phyloP scores from a whole-genome alignment of 1,139 yeast genomes.

The Saccharomyces hybrid region DNA sequence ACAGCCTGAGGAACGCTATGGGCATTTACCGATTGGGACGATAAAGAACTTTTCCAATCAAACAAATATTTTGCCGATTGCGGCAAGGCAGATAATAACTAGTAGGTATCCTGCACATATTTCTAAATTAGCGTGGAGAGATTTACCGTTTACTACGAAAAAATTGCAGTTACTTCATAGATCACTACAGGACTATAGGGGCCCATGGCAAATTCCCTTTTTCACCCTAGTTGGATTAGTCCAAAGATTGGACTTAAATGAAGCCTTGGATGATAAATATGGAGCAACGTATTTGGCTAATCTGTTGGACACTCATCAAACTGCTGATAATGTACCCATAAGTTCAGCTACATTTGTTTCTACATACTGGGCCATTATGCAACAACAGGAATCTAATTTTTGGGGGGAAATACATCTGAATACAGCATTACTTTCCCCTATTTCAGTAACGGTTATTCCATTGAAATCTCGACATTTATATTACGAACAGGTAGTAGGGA shows the following conservation, averaged over 20 bases:
- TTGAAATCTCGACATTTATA: conserved; percentile 17
- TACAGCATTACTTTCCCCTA: conserved; percentile 24
- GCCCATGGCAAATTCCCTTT: conserved; percentile 46
- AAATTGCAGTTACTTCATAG: conserved; percentile 52
- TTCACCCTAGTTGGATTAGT: conserved; percentile 41
- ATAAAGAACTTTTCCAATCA: conserved; percentile 24
- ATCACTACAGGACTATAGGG: conserved; percentile 40
- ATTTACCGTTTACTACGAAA: conserved; percentile 32
- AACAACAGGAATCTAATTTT: conserved; percentile 24
- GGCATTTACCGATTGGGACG: conserved; percentile 25
- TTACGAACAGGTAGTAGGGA: conserved; percentile 13
- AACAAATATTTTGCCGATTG: conserved; percentile 21
- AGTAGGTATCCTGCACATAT: conserved; percentile 23
- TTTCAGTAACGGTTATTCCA: conserved; percentile 27
- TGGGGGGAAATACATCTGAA: conserved; percentile 28
- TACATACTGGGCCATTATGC: conserved; percentile 24
- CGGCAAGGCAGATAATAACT: conserved; percentile 27
- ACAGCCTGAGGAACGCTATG: conserved; percentile 25
- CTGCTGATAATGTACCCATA: conserved; percentile 3
- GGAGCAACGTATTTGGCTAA: conserved; percentile 7
- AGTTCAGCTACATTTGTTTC: conserved; percentile 20
- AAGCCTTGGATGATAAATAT: conserved; percentile 3
- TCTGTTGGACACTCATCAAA: conserved; percentile 1
- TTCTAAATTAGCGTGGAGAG: conserved; percentile 32
- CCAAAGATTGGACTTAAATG: conserved; percentile 25